Conservation (phyloP, 371 early-diverging fungal species). For the Lichtheimia corymbifera region DNA sequence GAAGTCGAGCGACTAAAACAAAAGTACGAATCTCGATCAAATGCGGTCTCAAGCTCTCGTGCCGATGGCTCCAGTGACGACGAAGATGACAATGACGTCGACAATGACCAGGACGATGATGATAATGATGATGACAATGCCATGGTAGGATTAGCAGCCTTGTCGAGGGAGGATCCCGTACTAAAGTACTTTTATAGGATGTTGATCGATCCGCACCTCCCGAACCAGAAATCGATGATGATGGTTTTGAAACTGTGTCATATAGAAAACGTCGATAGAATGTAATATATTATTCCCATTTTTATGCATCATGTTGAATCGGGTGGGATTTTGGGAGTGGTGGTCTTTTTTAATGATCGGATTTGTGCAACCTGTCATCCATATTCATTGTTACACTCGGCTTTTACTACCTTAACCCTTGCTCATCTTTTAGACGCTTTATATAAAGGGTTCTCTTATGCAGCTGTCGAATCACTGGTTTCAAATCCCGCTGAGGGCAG, state of each 20-base stretch:
- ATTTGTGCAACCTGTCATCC: no score
- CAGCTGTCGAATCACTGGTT: no score
- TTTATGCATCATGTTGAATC: no score
- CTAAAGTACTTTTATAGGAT: neutral
- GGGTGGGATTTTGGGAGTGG: no score
- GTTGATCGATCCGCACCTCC: slow-evolving; percentile 4
- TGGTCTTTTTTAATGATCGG: no score
- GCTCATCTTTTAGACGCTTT: no score
- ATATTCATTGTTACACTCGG: no score
- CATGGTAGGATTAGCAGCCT: neutral
- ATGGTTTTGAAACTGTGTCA: slow-evolving; percentile 17
- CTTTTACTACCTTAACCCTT: no score
- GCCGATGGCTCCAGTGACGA: slow-evolving; percentile 24
- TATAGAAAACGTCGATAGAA: slow-evolving; percentile 10
- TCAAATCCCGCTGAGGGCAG: no score
- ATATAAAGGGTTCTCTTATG: no score
- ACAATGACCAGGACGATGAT: slow-evolving; percentile 32
- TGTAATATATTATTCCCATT: no score
- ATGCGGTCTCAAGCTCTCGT: slow-evolving; percentile 30
- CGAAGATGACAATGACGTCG: slow-evolving; percentile 28
- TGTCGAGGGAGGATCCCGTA: neutral
- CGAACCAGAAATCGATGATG: slow-evolving; percentile 17
- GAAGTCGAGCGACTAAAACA: slow-evolving; percentile 54
- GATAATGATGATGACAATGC: slow-evolving; percentile 17
- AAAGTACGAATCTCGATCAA: slow-evolving; percentile 35